These are phyloP conservation scores for Trichosanthes cucumerina DNA, from an alignment of 306 rosid genomes.

Conservation along the genomic window DNA sequence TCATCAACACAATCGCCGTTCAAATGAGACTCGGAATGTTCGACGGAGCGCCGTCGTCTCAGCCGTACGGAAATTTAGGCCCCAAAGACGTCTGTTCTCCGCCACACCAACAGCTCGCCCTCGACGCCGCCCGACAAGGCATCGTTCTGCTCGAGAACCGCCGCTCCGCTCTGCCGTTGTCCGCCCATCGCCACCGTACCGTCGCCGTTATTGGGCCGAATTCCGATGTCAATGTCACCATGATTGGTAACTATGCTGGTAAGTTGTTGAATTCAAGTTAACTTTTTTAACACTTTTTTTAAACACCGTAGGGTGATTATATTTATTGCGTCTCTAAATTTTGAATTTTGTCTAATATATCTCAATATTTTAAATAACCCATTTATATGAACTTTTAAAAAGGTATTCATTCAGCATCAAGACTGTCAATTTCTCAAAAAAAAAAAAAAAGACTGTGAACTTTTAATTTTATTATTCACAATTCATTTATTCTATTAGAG, in stretches of 20 bases:
- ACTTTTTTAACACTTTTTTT: no score
- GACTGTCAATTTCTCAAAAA: no score
- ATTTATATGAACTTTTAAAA: no score
- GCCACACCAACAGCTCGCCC: slow-evolving; percentile 58
- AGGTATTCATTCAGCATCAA: no score
- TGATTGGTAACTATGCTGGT: slow-evolving; percentile 94
- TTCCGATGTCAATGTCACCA: slow-evolving; percentile 49
- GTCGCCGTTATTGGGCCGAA: slow-evolving; percentile 90
- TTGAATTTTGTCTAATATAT: no score
- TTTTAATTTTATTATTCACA: no score
- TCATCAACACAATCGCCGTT: slow-evolving; percentile 50
- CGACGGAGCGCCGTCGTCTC: slow-evolving; percentile 49
- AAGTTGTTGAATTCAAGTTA: no score
- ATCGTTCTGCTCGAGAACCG: slow-evolving; percentile 73
- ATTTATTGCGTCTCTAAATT: no score
- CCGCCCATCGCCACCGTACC: slow-evolving; percentile 33
- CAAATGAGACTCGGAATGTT: slow-evolving; percentile 95
- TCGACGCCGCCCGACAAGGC: slow-evolving; percentile 73
- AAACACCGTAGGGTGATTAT: no score
- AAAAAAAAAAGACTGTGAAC: no score
- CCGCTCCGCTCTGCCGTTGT: slow-evolving; percentile 51
- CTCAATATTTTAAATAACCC: no score
- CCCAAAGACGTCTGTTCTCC: slow-evolving; percentile 68
- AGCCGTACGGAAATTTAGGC: slow-evolving; percentile 52
- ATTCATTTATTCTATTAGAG: no score